A percentile compares a stretch with the other conserved stretches of the same genome.
Evolutionary conservation across 305 asterid species (phyloP).

Genomic region (Fraxinus sp.): DNA sequence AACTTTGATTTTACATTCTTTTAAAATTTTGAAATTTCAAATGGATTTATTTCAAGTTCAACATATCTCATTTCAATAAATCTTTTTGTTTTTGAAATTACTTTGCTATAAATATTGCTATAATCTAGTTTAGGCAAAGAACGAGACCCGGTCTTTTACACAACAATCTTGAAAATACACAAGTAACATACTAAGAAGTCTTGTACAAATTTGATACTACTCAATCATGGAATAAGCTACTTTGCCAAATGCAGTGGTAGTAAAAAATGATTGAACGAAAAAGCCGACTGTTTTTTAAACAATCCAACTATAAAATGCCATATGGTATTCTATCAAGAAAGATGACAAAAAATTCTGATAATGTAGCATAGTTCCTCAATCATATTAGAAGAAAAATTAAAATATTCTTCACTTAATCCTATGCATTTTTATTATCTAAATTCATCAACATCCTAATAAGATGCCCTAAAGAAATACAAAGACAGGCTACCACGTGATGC

Average conservation of each 20-base stretch:
- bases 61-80: background rate
- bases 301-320: too few relatives aligned
- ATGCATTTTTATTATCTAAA: background rate
- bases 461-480: slow-evolving; percentile 27
- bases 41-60: background rate
- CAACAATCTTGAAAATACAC: slow-evolving; percentile 1
- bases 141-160: slow-evolving; percentile 15
- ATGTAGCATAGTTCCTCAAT: too few relatives aligned
- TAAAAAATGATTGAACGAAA: too few relatives aligned
- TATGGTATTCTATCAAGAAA: too few relatives aligned
- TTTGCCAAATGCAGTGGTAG: too few relatives aligned
- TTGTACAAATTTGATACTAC: background rate
- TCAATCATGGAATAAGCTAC: background rate
- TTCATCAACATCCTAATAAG: background rate
- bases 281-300: too few relatives aligned
- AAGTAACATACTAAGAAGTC: slow-evolving; percentile 4
- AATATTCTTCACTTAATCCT: background rate
- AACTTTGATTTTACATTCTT: background rate
- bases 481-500: background rate
- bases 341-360: too few relatives aligned
- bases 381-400: background rate
- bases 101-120: background rate
- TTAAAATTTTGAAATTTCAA: background rate
- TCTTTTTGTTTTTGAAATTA: background rate
- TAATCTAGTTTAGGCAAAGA: slow-evolving; percentile 10